phyloP scores from a whole-genome alignment of 1,284 basidiomycete species.

The Laetiporus sulphureus region DNA sequence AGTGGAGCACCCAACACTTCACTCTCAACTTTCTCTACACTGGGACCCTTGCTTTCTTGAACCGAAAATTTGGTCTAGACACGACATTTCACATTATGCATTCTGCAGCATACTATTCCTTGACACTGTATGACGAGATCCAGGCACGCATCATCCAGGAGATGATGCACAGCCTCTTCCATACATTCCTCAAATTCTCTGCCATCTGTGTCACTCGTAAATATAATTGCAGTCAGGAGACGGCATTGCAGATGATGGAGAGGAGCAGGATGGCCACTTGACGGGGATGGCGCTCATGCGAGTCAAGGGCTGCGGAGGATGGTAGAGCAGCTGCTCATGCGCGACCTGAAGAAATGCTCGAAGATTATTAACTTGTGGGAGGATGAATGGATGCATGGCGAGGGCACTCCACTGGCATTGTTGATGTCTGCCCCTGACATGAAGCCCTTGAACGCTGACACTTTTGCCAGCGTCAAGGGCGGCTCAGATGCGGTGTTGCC shows the following conservation, averaged over 20 bases:
- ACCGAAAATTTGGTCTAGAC: slow-evolving; percentile 89
- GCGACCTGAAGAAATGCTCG: slow-evolving; percentile 59
- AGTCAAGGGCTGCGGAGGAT: slow-evolving; percentile 46
- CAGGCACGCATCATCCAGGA: slow-evolving; percentile 79
- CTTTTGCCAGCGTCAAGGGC: not conserved
- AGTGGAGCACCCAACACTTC: too few species aligned
- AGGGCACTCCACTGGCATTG: slow-evolving; percentile 24
- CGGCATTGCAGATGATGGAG: too few species aligned
- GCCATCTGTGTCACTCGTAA: too few species aligned
- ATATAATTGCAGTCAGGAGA: too few species aligned
- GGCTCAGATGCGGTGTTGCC: slow-evolving; percentile 2
- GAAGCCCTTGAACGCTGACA: not conserved
- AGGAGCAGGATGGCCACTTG: slow-evolving; percentile 12
- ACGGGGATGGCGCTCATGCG: slow-evolving; percentile 29
- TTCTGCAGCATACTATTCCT: slow-evolving; percentile 75
- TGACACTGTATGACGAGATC: slow-evolving; percentile 73
- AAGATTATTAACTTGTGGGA: slow-evolving; percentile 60
- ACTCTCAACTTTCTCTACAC: slow-evolving; percentile 93
- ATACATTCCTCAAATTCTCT: slow-evolving; percentile 70
- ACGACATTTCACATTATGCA: slow-evolving; percentile 90
- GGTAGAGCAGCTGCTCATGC: slow-evolving; percentile 56
- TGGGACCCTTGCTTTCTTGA: slow-evolving; percentile 89
- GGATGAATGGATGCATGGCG: slow-evolving; percentile 51
- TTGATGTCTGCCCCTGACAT: slow-evolving; percentile 6
- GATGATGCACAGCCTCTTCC: slow-evolving; percentile 85